Evolutionary conservation across 1,139 yeast genomes (phyloP).

Genomic region (Wickerhamomyces sp.): DNA sequence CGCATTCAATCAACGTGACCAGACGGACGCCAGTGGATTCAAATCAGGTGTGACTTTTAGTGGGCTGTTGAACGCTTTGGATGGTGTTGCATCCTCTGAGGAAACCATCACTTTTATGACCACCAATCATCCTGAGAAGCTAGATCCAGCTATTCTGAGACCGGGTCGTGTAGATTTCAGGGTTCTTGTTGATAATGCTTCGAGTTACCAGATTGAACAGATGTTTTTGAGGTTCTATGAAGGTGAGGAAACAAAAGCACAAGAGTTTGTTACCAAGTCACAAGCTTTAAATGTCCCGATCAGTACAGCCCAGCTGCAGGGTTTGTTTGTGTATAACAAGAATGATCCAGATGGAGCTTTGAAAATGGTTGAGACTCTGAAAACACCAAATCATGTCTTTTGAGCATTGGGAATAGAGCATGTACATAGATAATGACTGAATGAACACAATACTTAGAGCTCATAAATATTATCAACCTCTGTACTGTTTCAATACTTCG

Average conservation of each 20-base stretch:
- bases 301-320: slow-evolving; percentile 94
- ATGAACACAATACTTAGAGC: not conserved
- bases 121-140: slow-evolving; percentile 89
- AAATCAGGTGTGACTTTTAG: slow-evolving; percentile 89
- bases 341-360: slow-evolving; percentile 76
- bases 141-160: slow-evolving; percentile 77
- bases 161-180: slow-evolving; percentile 95
- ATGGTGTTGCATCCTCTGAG: slow-evolving; percentile 98
- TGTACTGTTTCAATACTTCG: slow-evolving; percentile 15
- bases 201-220: slow-evolving; percentile 66
- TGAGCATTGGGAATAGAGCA: slow-evolving; percentile 3
- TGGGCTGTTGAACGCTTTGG: slow-evolving; percentile 88
- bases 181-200: slow-evolving; percentile 78
- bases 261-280: slow-evolving; percentile 52
- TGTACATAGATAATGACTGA: not conserved
- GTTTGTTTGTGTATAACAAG: slow-evolving; percentile 89
- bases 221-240: slow-evolving; percentile 91
- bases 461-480: slow-evolving; percentile 15
- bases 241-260: slow-evolving; percentile 53
- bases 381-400: slow-evolving; percentile 32
- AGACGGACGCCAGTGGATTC: slow-evolving; percentile 70
- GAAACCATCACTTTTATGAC: slow-evolving; percentile 97
- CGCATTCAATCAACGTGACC: slow-evolving; percentile 82
- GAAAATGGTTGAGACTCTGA: slow-evolving; percentile 46
- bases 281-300: slow-evolving; percentile 50